phyloP scores from a whole-genome alignment of 306 rosid species.

The Cercis canadensis region DNA sequence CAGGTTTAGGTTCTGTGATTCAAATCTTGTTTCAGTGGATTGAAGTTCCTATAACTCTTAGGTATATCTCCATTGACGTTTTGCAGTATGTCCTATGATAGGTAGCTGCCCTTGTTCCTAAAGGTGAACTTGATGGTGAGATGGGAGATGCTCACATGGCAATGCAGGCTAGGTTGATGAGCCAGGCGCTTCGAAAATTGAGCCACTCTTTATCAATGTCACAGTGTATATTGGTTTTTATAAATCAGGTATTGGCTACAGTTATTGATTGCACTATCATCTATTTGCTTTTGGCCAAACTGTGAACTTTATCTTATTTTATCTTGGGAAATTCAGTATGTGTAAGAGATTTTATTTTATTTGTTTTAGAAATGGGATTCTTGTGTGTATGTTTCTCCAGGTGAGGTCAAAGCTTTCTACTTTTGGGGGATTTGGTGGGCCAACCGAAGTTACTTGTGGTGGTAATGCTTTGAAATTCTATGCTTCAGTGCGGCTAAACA shows the following conservation, averaged over 20 bases:
- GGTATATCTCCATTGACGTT: slow-evolving; percentile 18
- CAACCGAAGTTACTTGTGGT: slow-evolving; percentile 86
- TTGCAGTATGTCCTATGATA: slow-evolving; percentile 43
- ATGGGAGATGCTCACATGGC: slow-evolving; percentile 98
- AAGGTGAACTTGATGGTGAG: slow-evolving; percentile 93
- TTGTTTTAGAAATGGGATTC: neutral
- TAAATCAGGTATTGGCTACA: slow-evolving; percentile 75
- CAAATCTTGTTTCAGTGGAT: slow-evolving; percentile 23
- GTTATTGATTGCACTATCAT: slow-evolving; percentile 21
- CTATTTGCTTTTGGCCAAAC: neutral
- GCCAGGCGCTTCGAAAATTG: slow-evolving; percentile 93
- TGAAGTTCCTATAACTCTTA: slow-evolving; percentile 15
- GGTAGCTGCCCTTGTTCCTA: slow-evolving; percentile 98
- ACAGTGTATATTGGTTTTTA: slow-evolving; percentile 73
- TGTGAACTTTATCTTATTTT: slow-evolving; percentile 1
- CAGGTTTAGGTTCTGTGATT: slow-evolving; percentile 11
- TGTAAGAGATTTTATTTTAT: neutral
- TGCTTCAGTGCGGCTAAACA: slow-evolving; percentile 88
- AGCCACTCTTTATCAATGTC: slow-evolving; percentile 88
- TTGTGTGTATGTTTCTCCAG: slow-evolving; percentile 46
- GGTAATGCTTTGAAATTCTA: slow-evolving; percentile 93
- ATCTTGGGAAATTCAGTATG: neutral
- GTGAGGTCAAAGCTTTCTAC: slow-evolving; percentile 83
- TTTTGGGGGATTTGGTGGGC: slow-evolving; percentile 93
- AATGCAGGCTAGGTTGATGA: slow-evolving; percentile 97